A percentile compares a stretch with the other conserved stretches of the same genome.
Evolutionary conservation across 2,329 filamentous ascomycete genomes (phyloP).

Genomic region (Chaetomiaceae sp.): DNA sequence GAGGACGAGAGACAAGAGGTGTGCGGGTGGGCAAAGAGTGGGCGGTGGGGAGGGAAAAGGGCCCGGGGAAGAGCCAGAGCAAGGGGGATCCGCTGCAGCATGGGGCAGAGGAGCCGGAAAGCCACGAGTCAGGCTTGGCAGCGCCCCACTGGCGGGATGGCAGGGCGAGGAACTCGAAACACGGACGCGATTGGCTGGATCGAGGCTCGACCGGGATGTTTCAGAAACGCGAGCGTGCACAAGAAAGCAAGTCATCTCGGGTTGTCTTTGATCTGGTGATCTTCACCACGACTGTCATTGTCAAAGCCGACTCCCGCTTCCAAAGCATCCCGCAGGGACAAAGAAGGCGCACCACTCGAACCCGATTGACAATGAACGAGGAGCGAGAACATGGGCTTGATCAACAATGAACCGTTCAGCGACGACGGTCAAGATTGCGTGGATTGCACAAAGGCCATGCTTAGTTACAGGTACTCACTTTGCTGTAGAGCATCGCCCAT

Average conservation of each 20-base stretch:
- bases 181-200: constrained; percentile 14
- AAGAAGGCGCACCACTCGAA: neutral
- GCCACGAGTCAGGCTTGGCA: constrained; percentile 25
- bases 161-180: neutral
- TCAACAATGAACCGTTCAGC: neutral
- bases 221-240: constrained; percentile 3
- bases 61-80: constrained; percentile 5
- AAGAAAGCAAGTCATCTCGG: constrained; percentile 3
- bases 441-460: too few species aligned
- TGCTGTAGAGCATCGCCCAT: neutral
- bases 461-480: neutral
- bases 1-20: constrained; percentile 19
- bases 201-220: neutral
- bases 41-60: constrained; percentile 21
- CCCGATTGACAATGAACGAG: neutral
- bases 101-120: constrained; percentile 14
- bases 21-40: constrained; percentile 16
- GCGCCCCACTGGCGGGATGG: neutral
- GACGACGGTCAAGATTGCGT: too few species aligned
- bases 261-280: neutral
- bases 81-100: constrained; percentile 1
- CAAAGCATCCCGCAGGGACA: neutral
- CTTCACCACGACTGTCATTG: too few species aligned
- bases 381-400: neutral
- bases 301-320: neutral